These are phyloP conservation scores for Lignosus rhinocerotis DNA, from an alignment of 1,284 basidiomycete species.

Conservation along the genomic window DNA sequence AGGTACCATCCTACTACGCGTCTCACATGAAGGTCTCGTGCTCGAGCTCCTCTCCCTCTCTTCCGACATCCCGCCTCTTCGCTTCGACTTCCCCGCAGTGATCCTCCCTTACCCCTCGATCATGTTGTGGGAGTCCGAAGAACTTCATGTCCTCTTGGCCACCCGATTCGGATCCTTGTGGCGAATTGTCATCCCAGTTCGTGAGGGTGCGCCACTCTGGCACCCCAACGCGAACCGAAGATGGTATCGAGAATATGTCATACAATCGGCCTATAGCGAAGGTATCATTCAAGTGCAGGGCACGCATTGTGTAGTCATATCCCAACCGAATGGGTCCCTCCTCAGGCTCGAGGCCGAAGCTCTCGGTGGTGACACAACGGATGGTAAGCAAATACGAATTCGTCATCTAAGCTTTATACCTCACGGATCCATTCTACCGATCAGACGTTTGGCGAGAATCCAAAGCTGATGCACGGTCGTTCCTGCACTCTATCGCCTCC, in stretches of 20 bases:
- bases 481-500: constrained; percentile 43
- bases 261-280: constrained; percentile 44
- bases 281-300: constrained; percentile 72
- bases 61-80: constrained; percentile 60
- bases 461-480: constrained; percentile 58
- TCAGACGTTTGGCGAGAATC: constrained; percentile 71
- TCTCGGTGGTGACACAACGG: constrained; percentile 48
- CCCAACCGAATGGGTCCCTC: constrained; percentile 67
- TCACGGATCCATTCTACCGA: neutral
- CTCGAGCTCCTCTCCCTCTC: constrained; percentile 78
- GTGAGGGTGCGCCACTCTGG: constrained; percentile 56
- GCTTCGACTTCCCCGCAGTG: constrained; percentile 78
- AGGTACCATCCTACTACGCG: constrained; percentile 72
- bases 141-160: constrained; percentile 72
- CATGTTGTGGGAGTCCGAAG: constrained; percentile 56
- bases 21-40: constrained; percentile 73
- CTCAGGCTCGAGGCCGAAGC: constrained; percentile 69
- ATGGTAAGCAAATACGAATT: constrained; percentile 46
- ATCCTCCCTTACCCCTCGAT: constrained; percentile 69
- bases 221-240: constrained; percentile 47
- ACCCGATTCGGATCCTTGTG: constrained; percentile 76
- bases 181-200: constrained; percentile 70
- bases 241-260: constrained; percentile 69
- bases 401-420: constrained; percentile 12
- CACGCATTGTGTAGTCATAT: constrained; percentile 67